Evolutionary conservation across 1,284 basidiomycete genomes (phyloP).

Genomic region (Sporisorium reilianum): DNA sequence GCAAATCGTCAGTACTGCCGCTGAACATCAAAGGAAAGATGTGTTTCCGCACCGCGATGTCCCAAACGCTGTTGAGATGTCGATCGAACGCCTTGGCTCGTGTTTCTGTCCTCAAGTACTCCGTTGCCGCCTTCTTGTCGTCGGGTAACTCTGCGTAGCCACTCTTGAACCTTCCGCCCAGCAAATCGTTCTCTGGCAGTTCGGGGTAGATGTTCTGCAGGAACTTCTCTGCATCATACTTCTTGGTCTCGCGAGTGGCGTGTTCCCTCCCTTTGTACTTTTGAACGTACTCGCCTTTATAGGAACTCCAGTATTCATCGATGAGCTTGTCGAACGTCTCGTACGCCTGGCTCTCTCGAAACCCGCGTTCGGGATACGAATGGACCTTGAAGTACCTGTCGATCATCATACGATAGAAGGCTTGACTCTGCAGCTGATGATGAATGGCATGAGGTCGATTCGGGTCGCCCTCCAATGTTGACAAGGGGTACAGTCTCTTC

Average conservation of each 20-base stretch:
- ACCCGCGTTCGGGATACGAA: neutral
- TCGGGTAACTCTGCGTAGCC: conserved; percentile 2
- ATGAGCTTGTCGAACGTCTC: neutral
- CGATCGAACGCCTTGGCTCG: neutral
- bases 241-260: neutral
- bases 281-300: neutral
- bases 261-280: neutral
- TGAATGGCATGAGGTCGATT: conserved; percentile 6
- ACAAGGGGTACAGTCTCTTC: neutral
- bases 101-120: neutral
- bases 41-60: neutral
- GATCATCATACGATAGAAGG: conserved; percentile 35
- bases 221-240: neutral
- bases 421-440: conserved; percentile 18
- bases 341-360: neutral
- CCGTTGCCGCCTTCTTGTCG: neutral
- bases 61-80: neutral
- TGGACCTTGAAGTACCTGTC: too few relatives aligned
- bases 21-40: neutral
- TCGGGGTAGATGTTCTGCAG: neutral
- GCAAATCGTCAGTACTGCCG: neutral
- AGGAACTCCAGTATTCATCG: neutral
- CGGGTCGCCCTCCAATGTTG: conserved; percentile 7
- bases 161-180: neutral
- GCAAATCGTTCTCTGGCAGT: too few relatives aligned